These are phyloP conservation scores for Fusarium fracticaudum DNA, from an alignment of 2,329 filamentous ascomycete species.

Conservation along the genomic window DNA sequence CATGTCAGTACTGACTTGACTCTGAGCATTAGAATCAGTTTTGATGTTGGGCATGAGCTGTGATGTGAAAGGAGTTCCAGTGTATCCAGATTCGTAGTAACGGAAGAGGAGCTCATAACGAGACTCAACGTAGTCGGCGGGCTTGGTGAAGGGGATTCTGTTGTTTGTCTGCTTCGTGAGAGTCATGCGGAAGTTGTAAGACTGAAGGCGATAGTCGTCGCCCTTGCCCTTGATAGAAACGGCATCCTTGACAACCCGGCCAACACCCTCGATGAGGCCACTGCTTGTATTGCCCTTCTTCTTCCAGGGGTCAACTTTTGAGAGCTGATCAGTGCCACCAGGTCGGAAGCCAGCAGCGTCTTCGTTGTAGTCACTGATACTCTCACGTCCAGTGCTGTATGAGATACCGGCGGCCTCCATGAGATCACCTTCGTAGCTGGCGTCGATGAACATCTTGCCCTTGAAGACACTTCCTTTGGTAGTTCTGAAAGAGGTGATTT, in stretches of 20 bases:
- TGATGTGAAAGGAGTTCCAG: conserved; percentile 20
- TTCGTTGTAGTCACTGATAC: conserved; percentile 16
- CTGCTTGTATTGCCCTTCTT: conserved; percentile 15
- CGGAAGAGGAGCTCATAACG: conserved; percentile 30
- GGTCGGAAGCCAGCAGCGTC: conserved; percentile 24
- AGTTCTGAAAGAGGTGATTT: conserved; percentile 29
- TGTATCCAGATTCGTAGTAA: conserved; percentile 30
- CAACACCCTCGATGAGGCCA: conserved; percentile 20
- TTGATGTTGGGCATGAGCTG: conserved; percentile 36
- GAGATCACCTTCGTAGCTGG: conserved; percentile 35
- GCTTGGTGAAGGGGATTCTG: conserved; percentile 24
- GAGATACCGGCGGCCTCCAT: conserved; percentile 33
- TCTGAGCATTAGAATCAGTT: conserved; percentile 27
- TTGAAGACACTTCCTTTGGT: conserved; percentile 9
- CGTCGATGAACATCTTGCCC: conserved; percentile 37
- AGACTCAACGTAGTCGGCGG: conserved; percentile 26
- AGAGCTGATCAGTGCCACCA: not conserved
- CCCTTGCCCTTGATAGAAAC: conserved; percentile 2
- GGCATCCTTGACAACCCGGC: conserved; percentile 14
- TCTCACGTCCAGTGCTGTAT: conserved; percentile 29
- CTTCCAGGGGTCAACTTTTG: conserved; percentile 23
- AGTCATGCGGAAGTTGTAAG: conserved; percentile 33
- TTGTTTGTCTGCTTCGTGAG: conserved; percentile 19
- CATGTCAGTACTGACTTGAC: conserved; percentile 32
- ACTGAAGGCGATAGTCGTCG: conserved; percentile 25